Evolutionary conservation across 768 basidiomycete species (phyloP), one percentile per base, ranked within the genome.

Genomic region (Suillus luteus): DNA sequence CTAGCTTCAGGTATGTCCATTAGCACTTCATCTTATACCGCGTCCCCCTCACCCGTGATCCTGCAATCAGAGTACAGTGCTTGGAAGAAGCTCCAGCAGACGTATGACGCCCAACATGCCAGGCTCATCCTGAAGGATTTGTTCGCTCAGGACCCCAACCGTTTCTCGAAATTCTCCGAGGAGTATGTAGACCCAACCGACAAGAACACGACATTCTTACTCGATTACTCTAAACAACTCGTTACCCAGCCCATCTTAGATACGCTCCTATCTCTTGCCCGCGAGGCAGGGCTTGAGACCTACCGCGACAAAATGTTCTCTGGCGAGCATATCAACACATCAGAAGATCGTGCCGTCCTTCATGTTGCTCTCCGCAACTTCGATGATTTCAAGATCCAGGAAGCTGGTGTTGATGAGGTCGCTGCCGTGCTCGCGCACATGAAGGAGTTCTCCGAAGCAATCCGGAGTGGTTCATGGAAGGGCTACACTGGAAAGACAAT

Each of bases 271-370:
- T 75, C 81, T 15, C 88, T 99, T 64, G 93, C 88, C 33, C 83
- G 86, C 64, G 96, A 99, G 77, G 95, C 96, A 37, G 78, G 86
- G 55, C 86, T 99, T 62, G 95, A 97, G 84, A 72, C 82, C 24
- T 86, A 84, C 74, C 86, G 96, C 60, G 91, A 98, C 77, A 88
- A 87, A 78, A 97, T 99, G 95, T 98, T 96, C 74, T 77, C 89
- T 1, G 96, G 97, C 52, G 88, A 92, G 75, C 97, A 97, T 77
- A 98, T 99, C 84, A 99, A 99, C 82, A 99, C 96, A 19, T 96
- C 95, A 27, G 97, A 99, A 76, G 96, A 93, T 72, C 94, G 97
- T 61, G 93, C 97, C 2, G 97, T 99, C 7, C 85, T 99, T 2
- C 97, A 99, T 76, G 82, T 98, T 64, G 96, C 97, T 6, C 85